Base-by-base conservation (phyloP, 331 rosid species). In the Telfairia occidentalis region DNA sequence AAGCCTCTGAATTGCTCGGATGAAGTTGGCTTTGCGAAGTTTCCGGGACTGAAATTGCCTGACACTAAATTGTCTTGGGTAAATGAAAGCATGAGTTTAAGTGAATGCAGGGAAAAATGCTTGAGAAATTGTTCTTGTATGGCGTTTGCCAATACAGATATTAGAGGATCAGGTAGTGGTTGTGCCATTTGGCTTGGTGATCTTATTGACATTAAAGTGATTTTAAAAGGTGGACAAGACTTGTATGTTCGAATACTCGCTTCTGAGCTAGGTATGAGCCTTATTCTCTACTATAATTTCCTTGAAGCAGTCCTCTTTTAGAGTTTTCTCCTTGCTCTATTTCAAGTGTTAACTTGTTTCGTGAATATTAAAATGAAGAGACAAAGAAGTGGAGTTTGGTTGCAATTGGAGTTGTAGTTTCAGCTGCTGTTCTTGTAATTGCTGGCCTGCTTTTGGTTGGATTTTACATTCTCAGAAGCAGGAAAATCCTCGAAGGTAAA, bases 141-240 rank as follows among this genome's bases (percentile, higher is more conserved):
- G 86, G 92, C 90, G 9, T 84, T 76, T 69, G 75, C 89, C 13
- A 88, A 85, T 78, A 64, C 83, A 15, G 77, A 89, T 77, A 60
- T 87, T 29, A 79, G 84, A 1, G 85, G 85, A 55, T 48, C 48
- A 77, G 91, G 90, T 12, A 82, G 80, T 78, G 93, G 96, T 19
- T 90, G 96, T 28, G 86, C 83, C 16, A 57, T 81, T 71, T 90
- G 93, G 96, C 78, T 86, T 72, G 91, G 85, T 34, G 85, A 85
- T 57, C 79, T 91, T 13, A 34, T 81, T 52, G 96, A 85, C 67
- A 80, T 85, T 4, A 74, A 80, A 70, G 79, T 59, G 61, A 45
- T 82, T 78, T 6, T 52, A 5, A 78, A 35, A 54, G 80, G 85
- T 30, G 93, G 86, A 6, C 91, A 82, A 58, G 87, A 82, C 23